Evolutionary conservation across 73 alveolate genomes (phyloP).

Genomic region (Durusdinium trenchii): DNA sequence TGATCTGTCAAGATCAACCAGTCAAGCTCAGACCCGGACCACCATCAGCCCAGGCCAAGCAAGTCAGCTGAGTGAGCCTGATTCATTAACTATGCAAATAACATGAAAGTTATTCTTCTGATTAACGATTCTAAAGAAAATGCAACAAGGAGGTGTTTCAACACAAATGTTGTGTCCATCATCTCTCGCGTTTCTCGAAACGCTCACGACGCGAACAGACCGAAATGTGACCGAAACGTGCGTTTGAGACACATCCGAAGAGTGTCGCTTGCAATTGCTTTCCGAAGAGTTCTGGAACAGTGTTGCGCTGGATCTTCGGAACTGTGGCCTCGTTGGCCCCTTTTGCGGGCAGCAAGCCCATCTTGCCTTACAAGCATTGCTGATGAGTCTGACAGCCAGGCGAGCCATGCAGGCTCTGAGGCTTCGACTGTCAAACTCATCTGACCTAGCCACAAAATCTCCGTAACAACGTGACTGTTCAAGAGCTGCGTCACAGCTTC

Average conservation of each 20-base stretch:
- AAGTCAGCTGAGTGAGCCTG: conserved; percentile 35
- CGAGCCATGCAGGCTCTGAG: neutral
- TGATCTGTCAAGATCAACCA: neutral
- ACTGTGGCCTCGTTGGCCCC: conserved; percentile 16
- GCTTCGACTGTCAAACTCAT: neutral
- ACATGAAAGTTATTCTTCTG: neutral
- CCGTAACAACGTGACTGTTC: neutral
- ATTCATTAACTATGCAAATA: neutral
- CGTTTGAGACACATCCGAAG: neutral
- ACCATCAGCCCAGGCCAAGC: conserved; percentile 26
- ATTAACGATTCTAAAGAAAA: neutral
- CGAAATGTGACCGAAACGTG: neutral
- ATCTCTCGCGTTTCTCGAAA: too few species aligned
- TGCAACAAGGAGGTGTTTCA: too few species aligned
- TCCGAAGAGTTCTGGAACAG: too few species aligned
- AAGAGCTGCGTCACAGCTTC: neutral
- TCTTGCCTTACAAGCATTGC: too few species aligned
- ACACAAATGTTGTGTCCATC: too few species aligned
- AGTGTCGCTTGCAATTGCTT: too few species aligned
- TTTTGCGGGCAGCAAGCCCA: neutral
- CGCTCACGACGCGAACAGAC: neutral
- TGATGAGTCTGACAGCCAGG: too few species aligned
- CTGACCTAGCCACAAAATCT: neutral
- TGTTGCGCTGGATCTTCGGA: too few species aligned
- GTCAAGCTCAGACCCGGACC: neutral